Conservation (phyloP, 352 stramenopile genomes). For the Pilasporangium apinafurcum region DNA sequence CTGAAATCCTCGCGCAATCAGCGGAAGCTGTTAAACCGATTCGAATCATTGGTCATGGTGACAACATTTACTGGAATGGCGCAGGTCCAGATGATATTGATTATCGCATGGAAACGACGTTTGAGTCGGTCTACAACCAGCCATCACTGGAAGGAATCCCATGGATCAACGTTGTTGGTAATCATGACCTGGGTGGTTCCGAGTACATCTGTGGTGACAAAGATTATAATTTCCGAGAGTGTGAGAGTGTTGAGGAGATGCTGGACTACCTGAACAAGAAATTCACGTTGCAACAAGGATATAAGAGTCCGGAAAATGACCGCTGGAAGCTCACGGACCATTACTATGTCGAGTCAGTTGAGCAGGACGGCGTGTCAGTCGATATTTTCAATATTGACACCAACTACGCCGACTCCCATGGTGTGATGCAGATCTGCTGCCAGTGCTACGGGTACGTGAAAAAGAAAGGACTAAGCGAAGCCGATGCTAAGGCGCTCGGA, state of each 20-base stretch:
- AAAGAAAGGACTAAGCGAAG: slow-evolving; percentile 39
- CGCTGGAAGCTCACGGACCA: slow-evolving; percentile 79
- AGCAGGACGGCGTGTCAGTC: slow-evolving; percentile 75
- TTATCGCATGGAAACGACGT: slow-evolving; percentile 82
- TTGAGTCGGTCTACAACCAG: slow-evolving; percentile 84
- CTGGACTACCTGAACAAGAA: slow-evolving; percentile 80
- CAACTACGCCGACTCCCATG: slow-evolving; percentile 82
- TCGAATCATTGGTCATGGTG: slow-evolving; percentile 72
- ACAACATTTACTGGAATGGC: slow-evolving; percentile 89
- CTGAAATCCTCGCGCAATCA: slow-evolving; percentile 70
- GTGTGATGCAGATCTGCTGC: slow-evolving; percentile 81
- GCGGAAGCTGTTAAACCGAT: slow-evolving; percentile 58
- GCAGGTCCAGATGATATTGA: slow-evolving; percentile 65
- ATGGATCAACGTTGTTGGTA: slow-evolving; percentile 85
- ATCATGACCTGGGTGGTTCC: slow-evolving; percentile 84
- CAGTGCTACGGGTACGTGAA: slow-evolving; percentile 85
- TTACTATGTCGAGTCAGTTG: slow-evolving; percentile 79
- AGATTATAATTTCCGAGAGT: slow-evolving; percentile 83
- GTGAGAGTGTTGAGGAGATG: slow-evolving; percentile 60
- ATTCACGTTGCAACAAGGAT: slow-evolving; percentile 72
- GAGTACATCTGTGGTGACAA: slow-evolving; percentile 84
- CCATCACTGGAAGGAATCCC: slow-evolving; percentile 59
- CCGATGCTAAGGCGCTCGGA: slow-evolving; percentile 45
- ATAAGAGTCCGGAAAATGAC: slow-evolving; percentile 74
- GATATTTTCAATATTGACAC: slow-evolving; percentile 89